Evolutionary conservation across 2,329 filamentous ascomycete species (phyloP).

Genomic region (Pseudocercospora fuligena): DNA sequence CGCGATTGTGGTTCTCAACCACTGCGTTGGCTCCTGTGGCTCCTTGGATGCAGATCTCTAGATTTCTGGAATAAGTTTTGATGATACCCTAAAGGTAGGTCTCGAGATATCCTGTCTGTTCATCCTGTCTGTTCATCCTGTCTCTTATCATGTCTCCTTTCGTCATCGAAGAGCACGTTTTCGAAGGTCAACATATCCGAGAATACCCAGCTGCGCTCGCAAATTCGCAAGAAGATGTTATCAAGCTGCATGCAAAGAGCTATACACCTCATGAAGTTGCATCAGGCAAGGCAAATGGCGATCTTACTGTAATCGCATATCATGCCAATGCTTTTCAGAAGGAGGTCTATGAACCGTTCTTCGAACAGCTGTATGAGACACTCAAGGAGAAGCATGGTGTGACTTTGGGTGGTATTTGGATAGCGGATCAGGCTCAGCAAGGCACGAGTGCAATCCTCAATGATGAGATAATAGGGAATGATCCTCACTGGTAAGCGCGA

Average conservation of each 20-base stretch:
- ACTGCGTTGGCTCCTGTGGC: background rate
- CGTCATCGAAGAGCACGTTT: conserved; percentile 13
- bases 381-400: conserved; percentile 54
- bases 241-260: conserved; percentile 5
- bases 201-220: conserved; percentile 12
- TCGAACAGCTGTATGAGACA: conserved; percentile 1
- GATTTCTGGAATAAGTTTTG: background rate
- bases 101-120: too few relatives aligned
- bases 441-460: conserved; percentile 79
- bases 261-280: conserved; percentile 9
- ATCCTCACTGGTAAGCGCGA: conserved; percentile 66
- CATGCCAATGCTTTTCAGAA: conserved; percentile 2
- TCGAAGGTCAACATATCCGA: conserved; percentile 17
- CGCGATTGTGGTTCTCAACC: background rate
- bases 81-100: too few relatives aligned
- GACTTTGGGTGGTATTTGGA: conserved; percentile 80
- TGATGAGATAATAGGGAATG: conserved; percentile 74
- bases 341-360: conserved; percentile 9
- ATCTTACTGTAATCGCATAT: background rate
- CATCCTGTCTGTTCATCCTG: too few relatives aligned
- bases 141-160: background rate
- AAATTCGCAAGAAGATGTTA: conserved; percentile 12
- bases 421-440: conserved; percentile 81
- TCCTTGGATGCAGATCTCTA: background rate
- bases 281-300: background rate